Conservation (phyloP, 129 eudicot genomes). For the Saussurea involucrata region DNA sequence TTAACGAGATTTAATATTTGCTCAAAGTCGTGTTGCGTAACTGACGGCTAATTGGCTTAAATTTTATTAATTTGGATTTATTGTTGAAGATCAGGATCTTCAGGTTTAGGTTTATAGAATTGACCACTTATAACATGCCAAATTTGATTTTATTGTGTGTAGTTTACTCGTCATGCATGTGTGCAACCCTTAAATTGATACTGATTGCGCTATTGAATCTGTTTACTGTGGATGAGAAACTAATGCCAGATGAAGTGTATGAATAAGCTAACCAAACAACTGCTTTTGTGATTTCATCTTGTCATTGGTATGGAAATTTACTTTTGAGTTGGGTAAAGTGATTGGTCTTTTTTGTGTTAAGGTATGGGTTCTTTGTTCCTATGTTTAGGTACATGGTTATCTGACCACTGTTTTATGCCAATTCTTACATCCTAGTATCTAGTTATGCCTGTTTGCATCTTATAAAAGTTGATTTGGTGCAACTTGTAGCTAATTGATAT, state of each 20-base stretch:
- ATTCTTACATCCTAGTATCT: not conserved
- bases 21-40: not conserved
- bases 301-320: not conserved
- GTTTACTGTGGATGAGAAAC: not conserved
- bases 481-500: not conserved
- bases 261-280: not conserved
- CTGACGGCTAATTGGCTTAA: constrained; percentile 4
- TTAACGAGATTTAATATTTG: constrained; percentile 3
- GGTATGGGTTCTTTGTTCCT: not conserved
- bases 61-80: not conserved
- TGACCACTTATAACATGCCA: not conserved
- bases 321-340: not conserved
- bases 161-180: not conserved
- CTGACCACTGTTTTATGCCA: not conserved
- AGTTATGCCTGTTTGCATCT: not conserved
- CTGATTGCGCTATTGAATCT: not conserved
- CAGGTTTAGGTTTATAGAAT: constrained; percentile 5
- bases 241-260: not conserved
- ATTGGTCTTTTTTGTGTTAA: not conserved
- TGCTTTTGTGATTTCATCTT: not conserved
- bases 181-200: not conserved
- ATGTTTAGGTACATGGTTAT: not conserved
- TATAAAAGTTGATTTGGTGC: not conserved
- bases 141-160: constrained; percentile 1
- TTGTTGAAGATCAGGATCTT: constrained; percentile 8